Base-by-base conservation (phyloP, 2,329 filamentous ascomycete species). In the Ploettnerulaceae sp. region DNA sequence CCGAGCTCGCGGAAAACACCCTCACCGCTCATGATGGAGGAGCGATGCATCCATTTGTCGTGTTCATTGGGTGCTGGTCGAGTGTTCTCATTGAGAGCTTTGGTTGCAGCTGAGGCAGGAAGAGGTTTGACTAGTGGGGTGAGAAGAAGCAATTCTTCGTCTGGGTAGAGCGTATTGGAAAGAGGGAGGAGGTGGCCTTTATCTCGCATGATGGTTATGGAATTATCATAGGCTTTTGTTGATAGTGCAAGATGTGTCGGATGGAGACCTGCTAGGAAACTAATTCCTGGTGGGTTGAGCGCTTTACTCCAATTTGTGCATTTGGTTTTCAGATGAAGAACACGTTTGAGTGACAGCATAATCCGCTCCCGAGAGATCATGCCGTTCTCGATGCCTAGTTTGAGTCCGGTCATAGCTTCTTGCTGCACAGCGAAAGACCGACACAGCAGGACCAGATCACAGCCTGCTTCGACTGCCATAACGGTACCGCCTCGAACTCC, bases 401-500 rank as follows among this genome's bases (percentile, higher is more conserved):
- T 94, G 37, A 97, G 72, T 0, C 90, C 91, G 26, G 85, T 86
- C 60, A 98, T 87, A 6, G 90, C 91, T 67, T 97, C 91, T 54
- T 93, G 80, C 64, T 97, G 90, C 15, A 91, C 84, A 28, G 86
- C 82, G 57, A 89, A 94, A 5, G 89, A 89, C 34, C 89, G 82
- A 60, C 90, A 97, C 1, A 96, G 77, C 5, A 96, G 76, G 4
- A 96, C 81, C 43, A 97, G 72, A 65, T 98, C 93, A 63, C 93
- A 97, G 11, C 93, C 93, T 24, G 93, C 91, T 64, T 95, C 93
- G 40, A 96, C 87, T 3, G 93, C 93, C 89, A 96, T 96, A 57
- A 97, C 89, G 0, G 91, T 95, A 9, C 93, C 93, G 31, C 93
- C 91, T 57, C 91, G 89, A 14, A 98, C 89, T n/a, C 91, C 91